Evolutionary conservation across 2,329 filamentous ascomycete species (phyloP).

Genomic region (Neofusicoccum ribis): DNA sequence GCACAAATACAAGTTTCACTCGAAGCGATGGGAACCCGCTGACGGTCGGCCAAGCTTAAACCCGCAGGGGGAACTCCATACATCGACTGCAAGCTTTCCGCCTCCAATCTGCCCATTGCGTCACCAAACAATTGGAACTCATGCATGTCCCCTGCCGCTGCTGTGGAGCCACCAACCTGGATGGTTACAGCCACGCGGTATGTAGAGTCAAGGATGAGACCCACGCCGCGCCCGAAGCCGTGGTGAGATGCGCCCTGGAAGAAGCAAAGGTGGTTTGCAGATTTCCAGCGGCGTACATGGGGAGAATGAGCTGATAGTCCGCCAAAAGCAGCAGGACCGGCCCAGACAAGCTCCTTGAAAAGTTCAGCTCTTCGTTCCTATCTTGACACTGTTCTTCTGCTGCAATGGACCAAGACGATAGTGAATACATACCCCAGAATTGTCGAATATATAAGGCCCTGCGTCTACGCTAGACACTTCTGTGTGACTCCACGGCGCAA

Average conservation of each 20-base stretch:
- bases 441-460: background rate
- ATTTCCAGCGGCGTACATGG: background rate
- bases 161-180: background rate
- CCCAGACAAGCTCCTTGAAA: background rate
- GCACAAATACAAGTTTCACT: no score
- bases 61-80: no score
- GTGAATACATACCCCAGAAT: background rate
- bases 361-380: no score
- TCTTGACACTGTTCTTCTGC: background rate
- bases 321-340: background rate
- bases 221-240: background rate
- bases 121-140: slow-evolving; percentile 45
- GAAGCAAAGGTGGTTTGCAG: background rate
- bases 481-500: background rate
- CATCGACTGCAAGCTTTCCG: no score
- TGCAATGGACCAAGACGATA: background rate
- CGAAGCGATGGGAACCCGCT: no score
- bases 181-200: background rate
- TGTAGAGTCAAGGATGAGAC: background rate
- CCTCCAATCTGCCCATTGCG: slow-evolving; percentile 21
- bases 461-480: background rate
- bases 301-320: background rate
- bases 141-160: slow-evolving; percentile 39
- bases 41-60: no score
- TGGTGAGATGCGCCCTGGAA: background rate